Percentiles rank a stretch among this genome's conserved stretches.
Evolutionary conservation across 495 filamentous ascomycete genomes (phyloP).

Genomic region (Cercophora scortea): DNA sequence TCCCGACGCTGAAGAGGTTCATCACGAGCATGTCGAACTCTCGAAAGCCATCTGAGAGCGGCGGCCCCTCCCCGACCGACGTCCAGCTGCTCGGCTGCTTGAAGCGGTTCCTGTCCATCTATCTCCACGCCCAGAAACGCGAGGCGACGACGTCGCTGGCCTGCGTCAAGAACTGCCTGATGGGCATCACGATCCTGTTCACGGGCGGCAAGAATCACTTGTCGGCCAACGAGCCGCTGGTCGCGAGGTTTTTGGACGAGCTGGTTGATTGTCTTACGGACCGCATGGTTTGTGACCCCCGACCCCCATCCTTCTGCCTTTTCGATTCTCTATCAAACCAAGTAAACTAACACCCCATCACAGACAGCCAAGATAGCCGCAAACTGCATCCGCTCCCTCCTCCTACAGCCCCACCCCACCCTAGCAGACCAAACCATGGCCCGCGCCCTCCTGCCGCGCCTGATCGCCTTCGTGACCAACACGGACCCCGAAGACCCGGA

Average conservation of each 20-base stretch:
- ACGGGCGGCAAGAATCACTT: constrained; percentile 69
- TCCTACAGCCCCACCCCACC: constrained; percentile 54
- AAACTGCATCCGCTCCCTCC: constrained; percentile 75
- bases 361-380: constrained; percentile 81
- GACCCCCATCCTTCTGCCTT: background rate
- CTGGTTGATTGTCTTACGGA: constrained; percentile 79
- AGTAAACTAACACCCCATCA: background rate
- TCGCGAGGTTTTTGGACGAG: constrained; percentile 62
- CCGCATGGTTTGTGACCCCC: constrained; percentile 38
- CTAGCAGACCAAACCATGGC: constrained; percentile 65
- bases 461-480: constrained; percentile 66
- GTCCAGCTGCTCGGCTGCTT: constrained; percentile 61
- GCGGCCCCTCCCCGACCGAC: constrained; percentile 31
- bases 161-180: constrained; percentile 87
- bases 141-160: constrained; percentile 72
- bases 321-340: background rate
- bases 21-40: constrained; percentile 59
- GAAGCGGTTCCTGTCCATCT: constrained; percentile 68
- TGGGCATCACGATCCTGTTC: constrained; percentile 81
- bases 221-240: constrained; percentile 61
- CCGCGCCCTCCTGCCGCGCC: constrained; percentile 64
- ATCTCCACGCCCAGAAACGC: constrained; percentile 74
- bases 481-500: constrained; percentile 66
- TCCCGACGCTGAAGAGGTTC: constrained; percentile 90
- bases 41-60: constrained; percentile 7